Evolutionary conservation across 352 stramenopile genomes (phyloP).

Genomic region (Globisporangium lucens): DNA sequence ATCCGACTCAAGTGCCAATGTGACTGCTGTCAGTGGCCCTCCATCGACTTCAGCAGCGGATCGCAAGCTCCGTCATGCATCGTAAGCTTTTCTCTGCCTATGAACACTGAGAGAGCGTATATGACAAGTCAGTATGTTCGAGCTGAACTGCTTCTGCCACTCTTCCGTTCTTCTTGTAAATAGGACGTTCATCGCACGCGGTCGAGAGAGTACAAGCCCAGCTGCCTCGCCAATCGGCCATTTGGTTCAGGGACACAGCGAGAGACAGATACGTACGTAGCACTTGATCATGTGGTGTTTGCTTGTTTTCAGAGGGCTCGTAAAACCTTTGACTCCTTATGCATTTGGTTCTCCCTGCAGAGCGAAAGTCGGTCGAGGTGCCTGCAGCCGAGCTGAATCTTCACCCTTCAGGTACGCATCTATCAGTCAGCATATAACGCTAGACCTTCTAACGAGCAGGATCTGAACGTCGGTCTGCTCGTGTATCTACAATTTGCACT

Average conservation of each 20-base stretch:
- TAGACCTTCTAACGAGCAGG: background rate
- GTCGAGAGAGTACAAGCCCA: background rate
- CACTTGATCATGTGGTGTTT: background rate
- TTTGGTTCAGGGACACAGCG: constrained; percentile 4
- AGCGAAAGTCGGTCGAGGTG: background rate
- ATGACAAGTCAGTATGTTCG: background rate
- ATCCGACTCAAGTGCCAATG: background rate
- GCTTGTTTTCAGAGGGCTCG: background rate
- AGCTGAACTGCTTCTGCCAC: background rate
- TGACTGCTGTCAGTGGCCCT: background rate
- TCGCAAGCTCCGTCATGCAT: constrained; percentile 11
- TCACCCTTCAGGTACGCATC: background rate
- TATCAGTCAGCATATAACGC: background rate
- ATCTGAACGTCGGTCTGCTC: background rate
- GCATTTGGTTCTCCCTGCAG: background rate
- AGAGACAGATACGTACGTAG: constrained; percentile 7
- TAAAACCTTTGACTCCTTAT: background rate
- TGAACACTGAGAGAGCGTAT: background rate
- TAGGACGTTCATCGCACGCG: constrained; percentile 8
- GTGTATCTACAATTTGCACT: background rate
- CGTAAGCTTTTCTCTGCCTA: background rate
- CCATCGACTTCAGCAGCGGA: background rate
- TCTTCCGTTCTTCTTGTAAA: background rate
- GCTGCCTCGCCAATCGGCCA: background rate
- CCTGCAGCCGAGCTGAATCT: background rate